A percentile compares a stretch with the other conserved stretches of the same genome.
phyloP scores from a whole-genome alignment of 2,329 filamentous ascomycete species.

The Leptoxyphium fumago region DNA sequence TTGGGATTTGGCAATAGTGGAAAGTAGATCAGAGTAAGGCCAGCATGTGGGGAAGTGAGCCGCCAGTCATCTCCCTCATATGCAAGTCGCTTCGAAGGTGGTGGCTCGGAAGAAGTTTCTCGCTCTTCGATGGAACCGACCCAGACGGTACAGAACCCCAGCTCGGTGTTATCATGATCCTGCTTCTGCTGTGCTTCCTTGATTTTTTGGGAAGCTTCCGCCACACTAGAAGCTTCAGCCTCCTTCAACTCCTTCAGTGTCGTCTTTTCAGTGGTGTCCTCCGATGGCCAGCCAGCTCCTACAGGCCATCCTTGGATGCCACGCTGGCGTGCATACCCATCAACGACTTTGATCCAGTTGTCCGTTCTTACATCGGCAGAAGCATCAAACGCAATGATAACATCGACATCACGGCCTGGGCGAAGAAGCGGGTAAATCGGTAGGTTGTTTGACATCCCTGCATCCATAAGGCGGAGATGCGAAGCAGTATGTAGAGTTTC shows the following conservation, averaged over 20 bases:
- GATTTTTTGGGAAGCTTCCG: conserved; percentile 34
- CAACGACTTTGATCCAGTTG: conserved; percentile 89
- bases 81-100: conserved; percentile 31
- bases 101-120: conserved; percentile 38
- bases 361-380: conserved; percentile 86
- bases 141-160: conserved; percentile 92
- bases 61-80: conserved; percentile 42
- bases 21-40: conserved; percentile 80
- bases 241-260: conserved; percentile 51
- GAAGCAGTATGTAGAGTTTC: conserved; percentile 55
- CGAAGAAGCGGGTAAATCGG: conserved; percentile 89
- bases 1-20: conserved; percentile 74
- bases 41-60: conserved; percentile 62
- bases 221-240: conserved; percentile 46
- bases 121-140: conserved; percentile 72
- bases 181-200: conserved; percentile 7
- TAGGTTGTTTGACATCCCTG: conserved; percentile 96
- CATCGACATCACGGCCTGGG: conserved; percentile 74
- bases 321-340: conserved; percentile 81
- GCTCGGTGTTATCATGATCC: conserved; percentile 27
- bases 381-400: conserved; percentile 85
- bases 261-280: conserved; percentile 41
- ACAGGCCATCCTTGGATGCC: conserved; percentile 90
- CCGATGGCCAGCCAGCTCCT: conserved; percentile 81
- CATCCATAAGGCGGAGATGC: conserved; percentile 66